Conservation (phyloP, 768 basidiomycete genomes). For the Astraeus odoratus region DNA sequence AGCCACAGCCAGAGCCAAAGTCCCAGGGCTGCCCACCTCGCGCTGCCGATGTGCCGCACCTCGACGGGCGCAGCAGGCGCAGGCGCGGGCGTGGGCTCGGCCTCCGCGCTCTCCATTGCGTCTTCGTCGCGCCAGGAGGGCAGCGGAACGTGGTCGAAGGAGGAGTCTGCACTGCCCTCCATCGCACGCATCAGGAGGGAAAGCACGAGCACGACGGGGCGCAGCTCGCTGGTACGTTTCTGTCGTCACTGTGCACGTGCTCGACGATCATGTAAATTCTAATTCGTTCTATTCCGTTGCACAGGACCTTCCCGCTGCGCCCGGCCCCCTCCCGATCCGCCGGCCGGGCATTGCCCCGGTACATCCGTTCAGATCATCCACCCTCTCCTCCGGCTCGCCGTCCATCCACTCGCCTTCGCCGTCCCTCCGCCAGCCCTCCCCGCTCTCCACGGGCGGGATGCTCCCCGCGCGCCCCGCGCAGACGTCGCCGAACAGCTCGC, state of each 20-base stretch:
- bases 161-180: slow-evolving; percentile 28
- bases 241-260: neutral
- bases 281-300: slow-evolving; percentile 5
- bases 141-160: slow-evolving; percentile 31
- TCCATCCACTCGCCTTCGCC: slow-evolving; percentile 44
- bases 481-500: slow-evolving; percentile 36
- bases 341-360: slow-evolving; percentile 34
- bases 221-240: slow-evolving; percentile 21
- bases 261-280: neutral
- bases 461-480: slow-evolving; percentile 31
- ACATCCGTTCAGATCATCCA: slow-evolving; percentile 45
- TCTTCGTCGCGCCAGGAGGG: slow-evolving; percentile 36
- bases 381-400: slow-evolving; percentile 43
- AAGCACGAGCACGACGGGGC: slow-evolving; percentile 37
- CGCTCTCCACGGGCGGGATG: slow-evolving; percentile 29
- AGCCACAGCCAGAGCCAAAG: too few species aligned
- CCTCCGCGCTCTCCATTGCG: slow-evolving; percentile 34
- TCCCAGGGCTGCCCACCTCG: slow-evolving; percentile 21
- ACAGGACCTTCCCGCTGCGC: slow-evolving; percentile 32
- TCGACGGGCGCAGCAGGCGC: slow-evolving; percentile 25
- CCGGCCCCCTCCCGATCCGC: slow-evolving; percentile 39
- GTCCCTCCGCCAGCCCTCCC: slow-evolving; percentile 41
- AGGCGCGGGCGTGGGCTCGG: slow-evolving; percentile 25
- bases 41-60: slow-evolving; percentile 30
- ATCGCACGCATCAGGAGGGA: slow-evolving; percentile 44